phyloP scores from a whole-genome alignment of 805 yeast species.

The Metschnikowia shivogae region DNA sequence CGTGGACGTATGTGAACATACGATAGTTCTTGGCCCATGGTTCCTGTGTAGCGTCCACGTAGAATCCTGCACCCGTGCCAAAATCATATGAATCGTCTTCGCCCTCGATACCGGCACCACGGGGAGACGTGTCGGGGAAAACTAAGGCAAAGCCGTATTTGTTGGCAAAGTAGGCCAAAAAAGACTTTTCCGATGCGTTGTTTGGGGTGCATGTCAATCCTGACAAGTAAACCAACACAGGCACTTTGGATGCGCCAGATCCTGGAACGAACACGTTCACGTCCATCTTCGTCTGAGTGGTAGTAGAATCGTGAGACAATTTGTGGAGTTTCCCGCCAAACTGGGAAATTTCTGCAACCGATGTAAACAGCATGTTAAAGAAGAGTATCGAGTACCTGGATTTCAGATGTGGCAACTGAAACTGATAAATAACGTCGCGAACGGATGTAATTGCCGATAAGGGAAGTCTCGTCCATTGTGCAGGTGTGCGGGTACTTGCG shows the following conservation, averaged over 20 bases:
- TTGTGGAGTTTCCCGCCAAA: constrained; percentile 78
- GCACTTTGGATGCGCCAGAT: constrained; percentile 41
- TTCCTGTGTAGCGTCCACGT: constrained; percentile 73
- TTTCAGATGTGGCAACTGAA: background rate
- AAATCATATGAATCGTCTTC: constrained; percentile 84
- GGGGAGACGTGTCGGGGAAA: constrained; percentile 95
- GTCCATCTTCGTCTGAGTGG: constrained; percentile 70
- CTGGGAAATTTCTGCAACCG: constrained; percentile 50
- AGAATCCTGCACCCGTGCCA: constrained; percentile 95
- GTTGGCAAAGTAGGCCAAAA: constrained; percentile 74
- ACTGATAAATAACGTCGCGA: background rate
- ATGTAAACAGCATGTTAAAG: constrained; percentile 44
- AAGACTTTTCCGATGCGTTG: constrained; percentile 92
- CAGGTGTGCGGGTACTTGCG: constrained; percentile 2
- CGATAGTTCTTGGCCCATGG: constrained; percentile 72
- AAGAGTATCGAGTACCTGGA: background rate
- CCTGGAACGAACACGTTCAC: constrained; percentile 80
- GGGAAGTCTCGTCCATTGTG: background rate
- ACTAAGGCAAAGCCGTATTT: constrained; percentile 82
- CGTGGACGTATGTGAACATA: constrained; percentile 80
- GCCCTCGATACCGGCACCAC: constrained; percentile 76
- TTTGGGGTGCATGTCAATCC: constrained; percentile 93
- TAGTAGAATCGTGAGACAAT: constrained; percentile 64
- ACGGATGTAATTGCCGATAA: background rate
- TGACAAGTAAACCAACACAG: constrained; percentile 74